Evolutionary conservation across 1,284 basidiomycete genomes (phyloP).

Genomic region (Trametes versicolor): DNA sequence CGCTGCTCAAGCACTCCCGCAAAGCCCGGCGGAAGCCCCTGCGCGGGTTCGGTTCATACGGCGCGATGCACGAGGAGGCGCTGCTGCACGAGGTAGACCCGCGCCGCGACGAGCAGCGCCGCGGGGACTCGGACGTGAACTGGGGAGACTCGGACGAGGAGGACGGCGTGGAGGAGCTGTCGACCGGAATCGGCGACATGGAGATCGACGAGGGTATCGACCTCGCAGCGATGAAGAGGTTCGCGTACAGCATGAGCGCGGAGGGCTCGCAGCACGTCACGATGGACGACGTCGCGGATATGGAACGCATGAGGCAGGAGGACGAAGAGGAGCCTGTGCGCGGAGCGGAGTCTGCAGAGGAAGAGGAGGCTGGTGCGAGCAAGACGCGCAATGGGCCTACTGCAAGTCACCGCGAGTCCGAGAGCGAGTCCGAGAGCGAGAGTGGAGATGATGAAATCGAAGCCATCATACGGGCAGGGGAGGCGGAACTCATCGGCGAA

Average conservation of each 20-base stretch:
- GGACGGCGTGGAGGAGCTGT: slow-evolving; percentile 47
- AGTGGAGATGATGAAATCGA: slow-evolving; percentile 40
- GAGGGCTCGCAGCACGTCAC: slow-evolving; percentile 61
- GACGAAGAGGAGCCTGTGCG: slow-evolving; percentile 54
- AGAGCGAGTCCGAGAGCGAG: slow-evolving; percentile 33
- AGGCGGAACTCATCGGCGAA: slow-evolving; percentile 46
- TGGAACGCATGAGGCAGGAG: slow-evolving; percentile 59
- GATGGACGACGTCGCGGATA: slow-evolving; percentile 75
- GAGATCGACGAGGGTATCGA: slow-evolving; percentile 64
- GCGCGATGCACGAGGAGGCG: slow-evolving; percentile 66
- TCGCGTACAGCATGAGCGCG: slow-evolving; percentile 60
- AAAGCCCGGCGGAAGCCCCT: slow-evolving; percentile 44
- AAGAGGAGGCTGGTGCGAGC: slow-evolving; percentile 46
- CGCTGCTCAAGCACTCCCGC: slow-evolving; percentile 33
- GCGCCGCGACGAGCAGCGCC: slow-evolving; percentile 58
- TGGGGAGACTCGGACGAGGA: slow-evolving; percentile 70
- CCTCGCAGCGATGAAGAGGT: slow-evolving; percentile 60
- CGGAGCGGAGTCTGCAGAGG: slow-evolving; percentile 50
- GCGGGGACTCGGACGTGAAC: slow-evolving; percentile 76
- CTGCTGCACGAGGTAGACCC: slow-evolving; percentile 57
- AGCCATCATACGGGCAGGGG: slow-evolving; percentile 40
- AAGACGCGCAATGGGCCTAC: background rate
- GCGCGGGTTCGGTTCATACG: slow-evolving; percentile 58
- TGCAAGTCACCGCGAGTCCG: slow-evolving; percentile 30
- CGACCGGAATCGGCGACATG: slow-evolving; percentile 59